Evolutionary conservation across 2,329 filamentous ascomycete genomes (phyloP).

Genomic region (Raffaelea ambrosiae): DNA sequence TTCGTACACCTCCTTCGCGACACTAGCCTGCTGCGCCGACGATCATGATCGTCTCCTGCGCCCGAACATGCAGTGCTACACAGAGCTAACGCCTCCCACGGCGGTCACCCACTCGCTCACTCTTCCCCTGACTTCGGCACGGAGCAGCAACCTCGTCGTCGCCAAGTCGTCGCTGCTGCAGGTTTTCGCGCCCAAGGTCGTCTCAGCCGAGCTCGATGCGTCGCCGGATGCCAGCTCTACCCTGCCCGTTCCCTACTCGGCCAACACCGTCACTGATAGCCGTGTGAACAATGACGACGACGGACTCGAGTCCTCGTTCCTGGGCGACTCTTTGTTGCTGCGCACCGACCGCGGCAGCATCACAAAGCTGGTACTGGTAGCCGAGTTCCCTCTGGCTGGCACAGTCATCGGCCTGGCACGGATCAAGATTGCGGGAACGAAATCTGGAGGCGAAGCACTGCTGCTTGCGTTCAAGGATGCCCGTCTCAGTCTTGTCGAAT

Average conservation of each 20-base stretch:
- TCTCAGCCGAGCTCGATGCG: constrained; percentile 54
- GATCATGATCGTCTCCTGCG: constrained; percentile 7
- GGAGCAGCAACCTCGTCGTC: constrained; percentile 77
- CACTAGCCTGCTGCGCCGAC: neutral
- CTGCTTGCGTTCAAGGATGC: constrained; percentile 82
- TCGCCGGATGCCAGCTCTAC: constrained; percentile 27
- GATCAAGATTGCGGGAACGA: constrained; percentile 63
- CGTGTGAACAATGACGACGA: constrained; percentile 54
- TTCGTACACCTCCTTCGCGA: too few species aligned
- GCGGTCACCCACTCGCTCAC: constrained; percentile 83
- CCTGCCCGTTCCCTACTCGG: constrained; percentile 5
- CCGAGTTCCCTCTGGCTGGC: constrained; percentile 76
- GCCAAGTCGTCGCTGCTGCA: constrained; percentile 90
- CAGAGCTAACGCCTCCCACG: constrained; percentile 87
- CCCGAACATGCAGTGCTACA: constrained; percentile 83
- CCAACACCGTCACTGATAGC: constrained; percentile 30
- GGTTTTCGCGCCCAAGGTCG: constrained; percentile 68
- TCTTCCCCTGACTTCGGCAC: constrained; percentile 66
- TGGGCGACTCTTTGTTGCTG: constrained; percentile 52
- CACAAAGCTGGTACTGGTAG: constrained; percentile 74
- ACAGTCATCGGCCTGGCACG: constrained; percentile 76
- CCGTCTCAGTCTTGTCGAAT: constrained; percentile 87
- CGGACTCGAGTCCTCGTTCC: constrained; percentile 57
- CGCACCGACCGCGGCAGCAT: constrained; percentile 56
- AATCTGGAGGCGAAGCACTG: constrained; percentile 74